phyloP scores from a whole-genome alignment of 1,284 basidiomycete genomes.

The Apiotrichum brassicae region DNA sequence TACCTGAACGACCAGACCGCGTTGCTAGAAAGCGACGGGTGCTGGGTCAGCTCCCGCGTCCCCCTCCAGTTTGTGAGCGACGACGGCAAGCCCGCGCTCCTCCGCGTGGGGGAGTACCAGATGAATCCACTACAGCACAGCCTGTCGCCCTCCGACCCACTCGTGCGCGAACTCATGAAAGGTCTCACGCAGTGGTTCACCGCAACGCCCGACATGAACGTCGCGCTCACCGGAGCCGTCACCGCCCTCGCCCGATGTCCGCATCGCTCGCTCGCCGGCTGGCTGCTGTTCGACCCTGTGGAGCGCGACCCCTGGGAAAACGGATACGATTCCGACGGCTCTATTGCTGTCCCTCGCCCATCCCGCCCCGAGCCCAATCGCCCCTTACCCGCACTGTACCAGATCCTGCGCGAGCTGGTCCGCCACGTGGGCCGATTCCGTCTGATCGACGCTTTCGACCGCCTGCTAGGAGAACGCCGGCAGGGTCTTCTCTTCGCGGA shows the following conservation, averaged over 20 bases:
- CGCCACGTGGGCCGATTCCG: constrained; percentile 47
- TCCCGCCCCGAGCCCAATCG: constrained; percentile 1
- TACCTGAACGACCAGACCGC: constrained; percentile 37
- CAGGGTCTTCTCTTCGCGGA: constrained; percentile 87
- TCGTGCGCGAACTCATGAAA: constrained; percentile 65
- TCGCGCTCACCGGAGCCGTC: constrained; percentile 76
- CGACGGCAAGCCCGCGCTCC: constrained; percentile 18
- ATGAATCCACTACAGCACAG: constrained; percentile 50
- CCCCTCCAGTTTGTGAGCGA: constrained; percentile 21
- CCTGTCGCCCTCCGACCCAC: constrained; percentile 69
- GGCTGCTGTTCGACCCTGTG: constrained; percentile 52
- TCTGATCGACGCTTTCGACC: constrained; percentile 64
- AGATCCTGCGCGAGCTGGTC: constrained; percentile 69
- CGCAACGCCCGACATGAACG: constrained; percentile 77
- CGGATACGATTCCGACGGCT: constrained; percentile 28
- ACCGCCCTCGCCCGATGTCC: constrained; percentile 74
- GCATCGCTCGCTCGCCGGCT: constrained; percentile 76
- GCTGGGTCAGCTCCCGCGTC: constrained; percentile 22
- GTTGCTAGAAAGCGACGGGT: constrained; percentile 25
- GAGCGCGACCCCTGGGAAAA: constrained; percentile 20
- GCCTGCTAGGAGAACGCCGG: constrained; percentile 73
- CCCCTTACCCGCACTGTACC: constrained; percentile 61
- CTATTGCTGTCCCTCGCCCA: background rate
- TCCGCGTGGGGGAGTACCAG: constrained; percentile 16
- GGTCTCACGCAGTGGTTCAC: constrained; percentile 71